Evolutionary conservation across 1,284 basidiomycete genomes (phyloP).

Genomic region (Vanrija sp.): DNA sequence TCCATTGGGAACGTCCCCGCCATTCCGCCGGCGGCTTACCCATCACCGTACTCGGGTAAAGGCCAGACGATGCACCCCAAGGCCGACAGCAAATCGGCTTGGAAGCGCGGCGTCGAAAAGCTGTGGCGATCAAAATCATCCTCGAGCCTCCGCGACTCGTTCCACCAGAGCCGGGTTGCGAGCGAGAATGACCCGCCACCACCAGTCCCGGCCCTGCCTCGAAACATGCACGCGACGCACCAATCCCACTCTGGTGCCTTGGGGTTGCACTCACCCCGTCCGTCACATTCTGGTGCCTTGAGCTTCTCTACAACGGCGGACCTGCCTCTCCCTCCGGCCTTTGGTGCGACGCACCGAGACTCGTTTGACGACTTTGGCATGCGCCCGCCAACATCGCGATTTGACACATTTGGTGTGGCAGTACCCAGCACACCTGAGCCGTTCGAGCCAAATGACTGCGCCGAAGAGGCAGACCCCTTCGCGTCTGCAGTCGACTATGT

Average conservation of each 20-base stretch:
- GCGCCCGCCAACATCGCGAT: not conserved
- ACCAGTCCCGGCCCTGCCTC: conserved; percentile 25
- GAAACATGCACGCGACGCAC: not conserved
- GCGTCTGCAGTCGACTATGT: conserved; percentile 28
- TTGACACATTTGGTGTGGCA: conserved; percentile 16
- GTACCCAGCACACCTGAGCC: not conserved
- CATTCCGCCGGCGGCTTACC: not conserved
- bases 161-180: not conserved
- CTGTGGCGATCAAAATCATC: conserved; percentile 44
- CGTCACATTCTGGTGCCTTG: no score
- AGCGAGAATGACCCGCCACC: conserved; percentile 16
- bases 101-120: conserved; percentile 42
- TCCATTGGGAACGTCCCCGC: not conserved
- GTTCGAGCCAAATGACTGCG: conserved; percentile 1
- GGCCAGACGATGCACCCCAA: not conserved
- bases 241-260: not conserved
- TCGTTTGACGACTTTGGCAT: no score
- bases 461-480: conserved; percentile 30
- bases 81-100: conserved; percentile 23
- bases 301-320: no score
- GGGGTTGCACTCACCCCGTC: no score
- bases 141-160: conserved; percentile 28
- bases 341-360: no score
- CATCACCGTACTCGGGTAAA: not conserved
- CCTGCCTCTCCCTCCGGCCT: no score